Evolutionary conservation across 139 green algal genomes (phyloP).

Genomic region (Spirogloea muscicola): DNA sequence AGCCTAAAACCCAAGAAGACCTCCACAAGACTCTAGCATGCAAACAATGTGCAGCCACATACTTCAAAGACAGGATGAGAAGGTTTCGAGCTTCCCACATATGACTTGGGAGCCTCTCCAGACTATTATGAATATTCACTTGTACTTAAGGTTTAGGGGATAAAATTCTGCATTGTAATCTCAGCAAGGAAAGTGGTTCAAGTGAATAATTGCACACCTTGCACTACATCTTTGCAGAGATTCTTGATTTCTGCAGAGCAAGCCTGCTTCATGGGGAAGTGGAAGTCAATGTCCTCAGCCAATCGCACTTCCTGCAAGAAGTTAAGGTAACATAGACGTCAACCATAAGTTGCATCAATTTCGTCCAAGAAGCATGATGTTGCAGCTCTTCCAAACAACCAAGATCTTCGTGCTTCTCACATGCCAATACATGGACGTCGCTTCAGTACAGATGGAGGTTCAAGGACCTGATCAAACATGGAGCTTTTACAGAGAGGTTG

Average conservation of each 20-base stretch:
- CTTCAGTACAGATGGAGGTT: too few species aligned
- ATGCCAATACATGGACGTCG: neutral
- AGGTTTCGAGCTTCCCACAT: neutral
- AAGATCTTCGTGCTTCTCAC: neutral
- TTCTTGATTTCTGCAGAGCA: conserved; percentile 64
- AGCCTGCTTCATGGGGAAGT: conserved; percentile 65
- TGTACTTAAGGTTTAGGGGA: too few species aligned
- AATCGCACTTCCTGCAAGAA: conserved; percentile 49
- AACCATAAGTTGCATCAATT: neutral
- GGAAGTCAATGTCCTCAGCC: conserved; percentile 55
- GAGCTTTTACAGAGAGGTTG: conserved; percentile 59
- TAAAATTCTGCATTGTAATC: too few species aligned
- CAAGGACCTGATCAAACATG: conserved; percentile 51
- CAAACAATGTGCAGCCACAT: neutral
- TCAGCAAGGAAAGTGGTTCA: too few species aligned
- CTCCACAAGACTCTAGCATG: neutral
- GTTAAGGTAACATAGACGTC: neutral
- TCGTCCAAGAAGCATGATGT: neutral
- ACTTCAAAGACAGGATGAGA: neutral
- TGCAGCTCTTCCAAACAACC: neutral
- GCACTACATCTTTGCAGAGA: conserved; percentile 68
- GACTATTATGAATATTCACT: too few species aligned
- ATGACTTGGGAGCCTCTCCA: too few species aligned
- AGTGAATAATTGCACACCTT: too few species aligned
- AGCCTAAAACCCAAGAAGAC: neutral